phyloP scores from a whole-genome alignment of 768 basidiomycete species.

The Tricholoma sp. region DNA sequence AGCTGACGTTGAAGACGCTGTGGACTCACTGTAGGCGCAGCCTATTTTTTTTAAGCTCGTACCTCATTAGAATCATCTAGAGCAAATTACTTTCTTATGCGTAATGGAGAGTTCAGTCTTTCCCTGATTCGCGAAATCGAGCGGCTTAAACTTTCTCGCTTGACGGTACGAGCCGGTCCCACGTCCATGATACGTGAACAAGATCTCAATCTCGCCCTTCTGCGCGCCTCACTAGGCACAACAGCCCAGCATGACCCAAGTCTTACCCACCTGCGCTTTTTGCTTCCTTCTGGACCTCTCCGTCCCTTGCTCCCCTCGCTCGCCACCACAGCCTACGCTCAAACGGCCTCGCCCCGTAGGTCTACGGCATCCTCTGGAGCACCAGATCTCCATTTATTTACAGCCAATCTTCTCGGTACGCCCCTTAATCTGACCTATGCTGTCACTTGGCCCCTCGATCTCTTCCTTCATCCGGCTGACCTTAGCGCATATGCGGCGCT shows the following conservation, averaged over 20 bases:
- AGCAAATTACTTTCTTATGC: conserved; percentile 81
- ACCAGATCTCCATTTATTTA: conserved; percentile 49
- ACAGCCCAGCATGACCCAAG: conserved; percentile 83
- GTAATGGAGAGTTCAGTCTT: conserved; percentile 84
- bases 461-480: conserved; percentile 78
- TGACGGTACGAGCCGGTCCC: conserved; percentile 60
- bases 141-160: conserved; percentile 71
- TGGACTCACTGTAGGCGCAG: conserved; percentile 71
- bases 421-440: conserved; percentile 64
- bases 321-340: conserved; percentile 24
- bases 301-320: conserved; percentile 80
- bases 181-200: conserved; percentile 84
- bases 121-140: conserved; percentile 85
- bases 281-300: conserved; percentile 75
- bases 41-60: background rate
- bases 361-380: conserved; percentile 23
- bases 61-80: conserved; percentile 32
- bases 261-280: conserved; percentile 67
- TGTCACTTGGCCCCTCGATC: conserved; percentile 83
- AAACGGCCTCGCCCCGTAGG: conserved; percentile 33
- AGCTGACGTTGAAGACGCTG: conserved; percentile 76
- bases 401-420: conserved; percentile 75
- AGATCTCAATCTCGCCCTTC: conserved; percentile 80
- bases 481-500: conserved; percentile 69
- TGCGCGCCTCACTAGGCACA: conserved; percentile 85